These are phyloP conservation scores for Pseudomicrostroma phylloplanum DNA, from an alignment of 1,284 basidiomycete species.

Conservation along the genomic window DNA sequence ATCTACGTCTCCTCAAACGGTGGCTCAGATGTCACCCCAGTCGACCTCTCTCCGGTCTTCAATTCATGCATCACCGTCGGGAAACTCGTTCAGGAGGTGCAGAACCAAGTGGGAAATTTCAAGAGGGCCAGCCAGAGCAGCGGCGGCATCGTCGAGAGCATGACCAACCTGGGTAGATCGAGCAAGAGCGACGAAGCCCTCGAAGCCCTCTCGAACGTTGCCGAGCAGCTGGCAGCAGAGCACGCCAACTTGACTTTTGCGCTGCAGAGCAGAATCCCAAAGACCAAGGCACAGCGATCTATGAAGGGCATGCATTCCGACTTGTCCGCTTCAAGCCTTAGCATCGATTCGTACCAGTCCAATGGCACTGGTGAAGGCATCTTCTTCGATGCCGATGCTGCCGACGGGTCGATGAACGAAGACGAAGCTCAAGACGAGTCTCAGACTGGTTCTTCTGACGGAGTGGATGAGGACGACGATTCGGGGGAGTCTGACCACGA, in stretches of 20 bases:
- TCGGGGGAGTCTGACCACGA: slow-evolving; percentile 31
- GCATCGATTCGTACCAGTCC: slow-evolving; percentile 30
- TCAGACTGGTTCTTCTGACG: slow-evolving; percentile 24
- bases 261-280: slow-evolving; percentile 31
- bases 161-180: not conserved
- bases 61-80: slow-evolving; percentile 28
- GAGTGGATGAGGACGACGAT: slow-evolving; percentile 24
- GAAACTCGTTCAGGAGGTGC: slow-evolving; percentile 28
- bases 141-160: slow-evolving; percentile 10
- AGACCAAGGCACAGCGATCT: slow-evolving; percentile 16
- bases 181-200: slow-evolving; percentile 15
- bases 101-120: slow-evolving; percentile 10
- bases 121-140: slow-evolving; percentile 4
- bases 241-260: slow-evolving; percentile 32
- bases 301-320: slow-evolving; percentile 18
- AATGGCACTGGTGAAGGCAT: slow-evolving; percentile 35
- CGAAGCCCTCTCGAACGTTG: slow-evolving; percentile 21
- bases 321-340: slow-evolving; percentile 20
- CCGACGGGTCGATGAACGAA: slow-evolving; percentile 15
- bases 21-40: slow-evolving; percentile 30
- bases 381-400: slow-evolving; percentile 41
- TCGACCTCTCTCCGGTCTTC: slow-evolving; percentile 32
- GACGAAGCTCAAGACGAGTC: slow-evolving; percentile 17
- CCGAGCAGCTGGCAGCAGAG: slow-evolving; percentile 31
- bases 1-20: slow-evolving; percentile 26